Conservation (phyloP, 2,329 filamentous ascomycete species). For the Hyphodiscus sp. region DNA sequence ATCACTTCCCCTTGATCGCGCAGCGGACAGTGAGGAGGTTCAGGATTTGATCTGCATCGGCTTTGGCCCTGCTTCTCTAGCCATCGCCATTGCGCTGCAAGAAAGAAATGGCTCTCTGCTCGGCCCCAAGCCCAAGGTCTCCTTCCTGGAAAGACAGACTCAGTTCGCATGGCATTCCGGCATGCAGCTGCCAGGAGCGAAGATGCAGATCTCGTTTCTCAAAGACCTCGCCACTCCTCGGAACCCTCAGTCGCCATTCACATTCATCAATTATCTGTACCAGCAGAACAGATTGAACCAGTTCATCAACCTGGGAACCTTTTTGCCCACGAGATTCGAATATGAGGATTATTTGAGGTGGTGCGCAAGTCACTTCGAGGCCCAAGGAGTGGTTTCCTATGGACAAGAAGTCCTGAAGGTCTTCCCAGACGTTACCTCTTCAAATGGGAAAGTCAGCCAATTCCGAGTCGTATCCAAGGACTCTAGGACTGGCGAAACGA, state of each 20-base stretch:
- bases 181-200: constrained; percentile 86
- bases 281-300: constrained; percentile 70
- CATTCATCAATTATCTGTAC: constrained; percentile 92
- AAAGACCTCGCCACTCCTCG: constrained; percentile 90
- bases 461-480: constrained; percentile 1
- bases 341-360: constrained; percentile 95
- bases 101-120: constrained; percentile 38
- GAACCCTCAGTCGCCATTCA: constrained; percentile 84
- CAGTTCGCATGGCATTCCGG: constrained; percentile 88
- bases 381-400: constrained; percentile 57
- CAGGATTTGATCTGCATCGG: constrained; percentile 77
- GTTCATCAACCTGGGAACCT: constrained; percentile 86
- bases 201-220: constrained; percentile 97
- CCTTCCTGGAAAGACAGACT: constrained; percentile 80
- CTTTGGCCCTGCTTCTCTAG: constrained; percentile 82
- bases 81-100: constrained; percentile 79
- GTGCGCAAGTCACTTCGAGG: constrained; percentile 75
- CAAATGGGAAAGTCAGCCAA: constrained; percentile 2
- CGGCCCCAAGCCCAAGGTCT: constrained; percentile 57
- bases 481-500: constrained; percentile 32
- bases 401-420: constrained; percentile 43
- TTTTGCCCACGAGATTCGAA: constrained; percentile 77
- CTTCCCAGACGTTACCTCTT: constrained; percentile 29
- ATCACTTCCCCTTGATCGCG: neutral
- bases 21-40: neutral